These are phyloP conservation scores for Russula dissimulans DNA, from an alignment of 768 basidiomycete genomes.

Conservation along the genomic window DNA sequence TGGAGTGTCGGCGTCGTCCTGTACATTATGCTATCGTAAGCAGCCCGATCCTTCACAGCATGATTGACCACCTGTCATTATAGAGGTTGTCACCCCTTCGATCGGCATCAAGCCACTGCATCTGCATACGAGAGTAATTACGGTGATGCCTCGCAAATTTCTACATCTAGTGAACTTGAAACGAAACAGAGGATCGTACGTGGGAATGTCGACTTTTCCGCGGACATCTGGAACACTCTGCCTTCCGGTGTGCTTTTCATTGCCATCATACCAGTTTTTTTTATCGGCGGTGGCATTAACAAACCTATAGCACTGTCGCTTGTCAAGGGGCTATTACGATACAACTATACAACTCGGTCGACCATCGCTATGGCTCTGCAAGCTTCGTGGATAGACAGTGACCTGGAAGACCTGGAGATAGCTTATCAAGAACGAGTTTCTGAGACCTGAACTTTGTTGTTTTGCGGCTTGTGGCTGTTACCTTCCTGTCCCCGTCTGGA, in stretches of 20 bases:
- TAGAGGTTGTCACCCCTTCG: constrained; percentile 15
- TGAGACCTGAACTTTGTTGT: constrained; percentile 2
- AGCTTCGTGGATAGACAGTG: constrained; percentile 58
- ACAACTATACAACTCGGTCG: constrained; percentile 47
- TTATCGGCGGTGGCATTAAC: background rate
- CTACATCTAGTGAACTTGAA: constrained; percentile 42
- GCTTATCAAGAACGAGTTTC: constrained; percentile 51
- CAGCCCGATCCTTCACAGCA: constrained; percentile 10
- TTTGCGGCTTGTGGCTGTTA: background rate
- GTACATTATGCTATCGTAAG: constrained; percentile 78
- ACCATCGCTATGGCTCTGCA: constrained; percentile 54
- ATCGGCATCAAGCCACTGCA: background rate
- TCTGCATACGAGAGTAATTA: background rate
- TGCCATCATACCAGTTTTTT: background rate
- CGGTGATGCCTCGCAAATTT: constrained; percentile 30
- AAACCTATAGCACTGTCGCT: constrained; percentile 45
- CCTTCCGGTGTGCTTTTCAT: constrained; percentile 43
- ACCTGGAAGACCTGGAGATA: constrained; percentile 49
- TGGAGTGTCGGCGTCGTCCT: constrained; percentile 81
- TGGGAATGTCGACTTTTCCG: constrained; percentile 35
- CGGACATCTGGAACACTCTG: constrained; percentile 45
- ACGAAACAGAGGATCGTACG: constrained; percentile 64
- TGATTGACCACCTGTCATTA: background rate
- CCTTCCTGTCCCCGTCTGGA: background rate
- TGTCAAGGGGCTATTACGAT: constrained; percentile 50